Conservation (phyloP, 2,329 filamentous ascomycete species). For the Phaeosphaeria sp. region DNA sequence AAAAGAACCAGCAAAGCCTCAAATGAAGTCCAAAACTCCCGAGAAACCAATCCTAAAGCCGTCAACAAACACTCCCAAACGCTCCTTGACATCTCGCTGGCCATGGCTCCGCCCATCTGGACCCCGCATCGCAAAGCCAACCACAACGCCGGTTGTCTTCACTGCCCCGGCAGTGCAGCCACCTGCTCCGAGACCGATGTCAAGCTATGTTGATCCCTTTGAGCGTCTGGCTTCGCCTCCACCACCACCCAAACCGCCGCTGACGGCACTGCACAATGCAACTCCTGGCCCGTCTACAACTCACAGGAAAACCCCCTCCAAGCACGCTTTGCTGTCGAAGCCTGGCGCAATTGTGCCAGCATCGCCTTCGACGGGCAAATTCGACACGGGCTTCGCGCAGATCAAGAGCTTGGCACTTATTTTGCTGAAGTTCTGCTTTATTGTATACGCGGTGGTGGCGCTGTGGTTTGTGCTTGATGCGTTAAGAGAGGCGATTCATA, state of each 20-base stretch:
- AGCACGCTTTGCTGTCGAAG: background rate
- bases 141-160: slow-evolving; percentile 7
- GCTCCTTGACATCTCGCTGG: slow-evolving; percentile 23
- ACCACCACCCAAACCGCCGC: slow-evolving; percentile 1
- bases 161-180: background rate
- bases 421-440: slow-evolving; percentile 24
- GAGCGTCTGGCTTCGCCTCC: slow-evolving; percentile 15
- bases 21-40: background rate
- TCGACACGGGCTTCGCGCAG: slow-evolving; percentile 34
- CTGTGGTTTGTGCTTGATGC: slow-evolving; percentile 41
- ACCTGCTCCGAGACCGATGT: background rate
- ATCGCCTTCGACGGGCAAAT: slow-evolving; percentile 10
- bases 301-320: slow-evolving; percentile 13
- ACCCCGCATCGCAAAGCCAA: slow-evolving; percentile 23
- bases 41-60: background rate
- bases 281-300: slow-evolving; percentile 11
- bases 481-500: slow-evolving; percentile 27
- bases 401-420: slow-evolving; percentile 19
- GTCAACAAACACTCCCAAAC: slow-evolving; percentile 13
- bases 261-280: slow-evolving; percentile 4
- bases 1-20: background rate
- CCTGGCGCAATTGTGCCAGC: background rate
- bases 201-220: slow-evolving; percentile 27
- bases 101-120: slow-evolving; percentile 32
- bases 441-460: slow-evolving; percentile 31